Base-by-base conservation (phyloP, 768 basidiomycete species). In the Kwoniella botswanensis region DNA sequence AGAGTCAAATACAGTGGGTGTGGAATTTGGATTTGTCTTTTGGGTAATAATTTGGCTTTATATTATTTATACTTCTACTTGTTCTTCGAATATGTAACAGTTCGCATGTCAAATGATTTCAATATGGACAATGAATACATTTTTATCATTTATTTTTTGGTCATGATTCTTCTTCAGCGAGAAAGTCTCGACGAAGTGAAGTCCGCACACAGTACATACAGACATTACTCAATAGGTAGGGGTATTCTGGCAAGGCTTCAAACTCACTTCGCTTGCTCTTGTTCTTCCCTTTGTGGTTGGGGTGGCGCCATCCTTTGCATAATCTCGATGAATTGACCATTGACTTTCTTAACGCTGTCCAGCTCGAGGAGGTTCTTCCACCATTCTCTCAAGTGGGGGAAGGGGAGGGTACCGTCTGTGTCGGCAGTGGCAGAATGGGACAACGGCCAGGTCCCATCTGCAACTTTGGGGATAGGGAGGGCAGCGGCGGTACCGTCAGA, bases 341-440 rank as follows among this genome's bases (percentile, higher is more conserved):
- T 67, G 57, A 59, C 26, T 17, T 46, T 56, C 43, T 59, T 67
- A 54, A 59, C 21, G 26, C 57, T 67, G 13, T 57, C 55, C 42
- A 22, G 12, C 42, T 57, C 42, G 24, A 58, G 41, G 22, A 67
- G 42, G 13, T 24, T 50, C 15, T 43, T 22, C 55, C 57, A 67
- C 65, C 65, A 67, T 13, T 24, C 44, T 13, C 57, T 22, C 21
- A 67, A 21, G 17, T 67, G 41, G 15, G 65, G 57, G 12, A 46
- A 44, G 7, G 55, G 65, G 24, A 44, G 35, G 24, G 44, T 35
- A n/a, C 56, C 65, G 12, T 57, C 42, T 1, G 54, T n/a, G 26
- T 56, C 22, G 18, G 2, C 35, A 35, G 35, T 35, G 35, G 44
- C 50, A n/a, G 44, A 10, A 15, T 29, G 46, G 21, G 29, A 13